Base-by-base conservation (phyloP, 1,284 basidiomycete genomes). In the Earliella scabrosa region DNA sequence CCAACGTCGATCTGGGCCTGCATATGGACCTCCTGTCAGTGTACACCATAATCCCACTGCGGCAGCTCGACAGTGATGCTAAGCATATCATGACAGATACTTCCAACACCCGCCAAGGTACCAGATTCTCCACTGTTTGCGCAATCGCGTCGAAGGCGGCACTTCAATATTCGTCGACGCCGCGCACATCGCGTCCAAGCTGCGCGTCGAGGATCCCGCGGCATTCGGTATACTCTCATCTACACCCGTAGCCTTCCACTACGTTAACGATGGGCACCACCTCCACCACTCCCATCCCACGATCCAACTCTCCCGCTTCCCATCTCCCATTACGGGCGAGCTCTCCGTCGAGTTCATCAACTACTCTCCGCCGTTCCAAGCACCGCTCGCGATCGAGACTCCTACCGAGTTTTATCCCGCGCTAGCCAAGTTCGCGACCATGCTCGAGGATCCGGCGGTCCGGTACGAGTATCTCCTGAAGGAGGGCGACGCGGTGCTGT, bases 351-450 rank as follows among this genome's bases (percentile, higher is more conserved):
- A 75, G 39, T 83, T 87, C 58, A 82, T 98, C 68, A 97, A 96
- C 74, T 98, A 97, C 74, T 91, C 92, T 4, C 97, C 97, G 0
- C 97, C 96, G 0, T 99, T 98, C 82, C 95, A 98, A 75, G 93
- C 90, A 0, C 92, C 92, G 0, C 75, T 92, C 2, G 74, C 79
- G 1, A 69, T 79, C 4, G 69, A 74, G 9, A 86, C 85, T 0
- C 82, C 85, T 0, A 58, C 69, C 1, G 71, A 71, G 23, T 87
- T 95, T 59, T 92, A 90, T 64, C 66, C 76, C 0, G 92, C 93
- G 1, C 77, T 97, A 3, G 65, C 71, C 4, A 70, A 73, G 10
- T 98, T 95, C 66, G 81, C 87, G 7, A 68, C 73, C 1, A 65
- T 89, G 18, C 74, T 95, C 3, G 82, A 89, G 35, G 78, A 82